Evolutionary conservation across 2,329 filamentous ascomycete genomes (phyloP).

Genomic region (Colletotrichum cordylinicola): DNA sequence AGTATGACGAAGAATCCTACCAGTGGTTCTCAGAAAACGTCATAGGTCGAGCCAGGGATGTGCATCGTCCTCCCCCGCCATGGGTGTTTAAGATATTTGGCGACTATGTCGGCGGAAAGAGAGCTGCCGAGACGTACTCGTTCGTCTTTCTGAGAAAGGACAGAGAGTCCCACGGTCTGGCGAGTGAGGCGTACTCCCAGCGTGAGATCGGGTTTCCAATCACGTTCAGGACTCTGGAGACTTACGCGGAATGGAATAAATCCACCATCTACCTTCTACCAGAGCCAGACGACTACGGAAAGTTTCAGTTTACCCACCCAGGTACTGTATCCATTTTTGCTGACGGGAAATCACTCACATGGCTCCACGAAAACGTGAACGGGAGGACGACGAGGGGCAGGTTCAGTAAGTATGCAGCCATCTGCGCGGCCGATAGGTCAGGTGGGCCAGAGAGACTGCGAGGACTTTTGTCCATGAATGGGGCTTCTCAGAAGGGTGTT

Average conservation of each 20-base stretch:
- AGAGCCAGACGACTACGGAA: neutral
- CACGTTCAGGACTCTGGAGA: neutral
- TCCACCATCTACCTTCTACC: neutral
- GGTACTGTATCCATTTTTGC: neutral
- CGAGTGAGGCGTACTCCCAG: rapidly evolving
- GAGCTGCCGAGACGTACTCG: neutral
- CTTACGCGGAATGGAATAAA: neutral
- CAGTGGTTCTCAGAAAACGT: rapidly evolving
- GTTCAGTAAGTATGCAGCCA: neutral
- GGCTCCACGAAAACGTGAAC: neutral
- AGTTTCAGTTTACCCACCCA: neutral
- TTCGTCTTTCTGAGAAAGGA: neutral
- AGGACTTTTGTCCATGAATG: neutral
- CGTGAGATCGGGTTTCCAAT: neutral
- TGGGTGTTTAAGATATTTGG: neutral
- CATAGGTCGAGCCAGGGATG: neutral
- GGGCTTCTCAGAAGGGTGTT: neutral
- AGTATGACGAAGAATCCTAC: neutral
- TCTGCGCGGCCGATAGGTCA: neutral
- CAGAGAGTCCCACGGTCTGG: rapidly evolving
- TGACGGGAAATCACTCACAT: neutral
- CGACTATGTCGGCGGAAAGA: neutral
- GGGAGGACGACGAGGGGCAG: neutral
- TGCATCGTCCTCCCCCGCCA: neutral
- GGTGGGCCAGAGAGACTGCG: neutral